Conservation (phyloP, 2,329 filamentous ascomycete species). For the Fusarium austroafricanum region DNA sequence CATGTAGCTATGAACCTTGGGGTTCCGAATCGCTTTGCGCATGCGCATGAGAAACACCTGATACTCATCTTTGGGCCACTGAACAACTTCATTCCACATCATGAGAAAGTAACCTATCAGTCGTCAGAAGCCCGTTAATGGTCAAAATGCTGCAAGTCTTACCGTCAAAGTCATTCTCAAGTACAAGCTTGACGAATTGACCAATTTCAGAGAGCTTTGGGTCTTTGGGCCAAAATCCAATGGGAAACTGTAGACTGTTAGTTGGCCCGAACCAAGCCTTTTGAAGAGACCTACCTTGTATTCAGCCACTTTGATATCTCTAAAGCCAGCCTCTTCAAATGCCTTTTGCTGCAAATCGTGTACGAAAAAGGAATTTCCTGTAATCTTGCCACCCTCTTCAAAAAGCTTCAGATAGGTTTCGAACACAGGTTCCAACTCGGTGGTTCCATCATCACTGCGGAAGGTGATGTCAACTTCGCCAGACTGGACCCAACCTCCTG, state of each 20-base stretch:
- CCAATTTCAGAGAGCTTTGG: neutral
- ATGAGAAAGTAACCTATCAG: neutral
- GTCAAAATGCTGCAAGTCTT: rapidly evolving
- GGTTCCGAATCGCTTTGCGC: slow-evolving; percentile 2
- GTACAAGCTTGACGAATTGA: neutral
- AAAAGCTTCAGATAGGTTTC: slow-evolving; percentile 3
- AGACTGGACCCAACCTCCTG: neutral
- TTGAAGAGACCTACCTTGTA: neutral
- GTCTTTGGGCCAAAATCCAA: neutral
- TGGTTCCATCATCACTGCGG: neutral
- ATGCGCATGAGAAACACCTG: neutral
- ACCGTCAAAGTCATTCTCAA: slow-evolving; percentile 1
- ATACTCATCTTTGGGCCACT: neutral
- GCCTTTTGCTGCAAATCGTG: neutral
- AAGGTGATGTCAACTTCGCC: neutral
- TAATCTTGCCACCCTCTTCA: neutral
- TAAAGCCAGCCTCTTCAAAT: neutral
- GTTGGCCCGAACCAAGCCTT: rapidly evolving
- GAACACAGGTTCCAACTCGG: neutral
- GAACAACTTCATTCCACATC: slow-evolving; percentile 6
- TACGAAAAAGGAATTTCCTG: neutral
- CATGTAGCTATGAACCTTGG: neutral
- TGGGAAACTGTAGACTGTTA: neutral
- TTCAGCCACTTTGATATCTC: neutral
- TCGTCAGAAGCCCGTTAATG: rapidly evolving